Base-by-base conservation (phyloP, 148 eudicot species). In the Arbutus unedo region DNA sequence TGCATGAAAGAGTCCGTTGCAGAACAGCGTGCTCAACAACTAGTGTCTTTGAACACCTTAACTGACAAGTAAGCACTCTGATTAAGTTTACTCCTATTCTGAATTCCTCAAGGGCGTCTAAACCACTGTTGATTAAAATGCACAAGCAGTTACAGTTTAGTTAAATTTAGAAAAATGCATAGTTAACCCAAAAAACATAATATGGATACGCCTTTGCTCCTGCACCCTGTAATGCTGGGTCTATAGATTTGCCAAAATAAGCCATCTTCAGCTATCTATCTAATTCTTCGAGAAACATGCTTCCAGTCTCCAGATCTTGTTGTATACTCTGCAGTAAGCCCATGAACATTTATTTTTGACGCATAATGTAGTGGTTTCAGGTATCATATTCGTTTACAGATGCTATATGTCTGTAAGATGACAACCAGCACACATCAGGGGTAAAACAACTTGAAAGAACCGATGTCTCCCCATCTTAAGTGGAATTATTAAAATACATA, bases 181-280 rank as follows among this genome's bases (percentile, higher is more conserved):
- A 45, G 31, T 10, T 44, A 41, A 60, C 50, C 16, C 13, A 19
- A 7, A 44, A 54, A 60, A 48, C 4, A 53, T 41, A 60, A 74
- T 45, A 64, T 53, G 91, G 89, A 89, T 89, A 89, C 91, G 79
- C 74, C 78, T 89, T 87, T 72, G 87, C 78, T 76, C 89, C 91
- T 54, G 88, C 88, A 45, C 89, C 89, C 21, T 66, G 88, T 81
- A 89, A 89, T 55, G 83, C 76, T 1, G 82, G 60, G 80, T 87
- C 89, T 38, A 82, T 68, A 80, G 77, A 85, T 81, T 78, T 83
- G 76, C 71, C 78, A 72, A 48, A 85, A 80, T 41, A 62, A 83
- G 89, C 88, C 91, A 89, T 89, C 64, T 72, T 80, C 76, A 66
- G 41, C 74, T 80, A 79, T 59, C 55, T 49, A 51, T 51, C 50